These are phyloP conservation scores for Metroxylon sagu DNA, from an alignment of 176 grass and related monocot genomes.

Conservation along the genomic window DNA sequence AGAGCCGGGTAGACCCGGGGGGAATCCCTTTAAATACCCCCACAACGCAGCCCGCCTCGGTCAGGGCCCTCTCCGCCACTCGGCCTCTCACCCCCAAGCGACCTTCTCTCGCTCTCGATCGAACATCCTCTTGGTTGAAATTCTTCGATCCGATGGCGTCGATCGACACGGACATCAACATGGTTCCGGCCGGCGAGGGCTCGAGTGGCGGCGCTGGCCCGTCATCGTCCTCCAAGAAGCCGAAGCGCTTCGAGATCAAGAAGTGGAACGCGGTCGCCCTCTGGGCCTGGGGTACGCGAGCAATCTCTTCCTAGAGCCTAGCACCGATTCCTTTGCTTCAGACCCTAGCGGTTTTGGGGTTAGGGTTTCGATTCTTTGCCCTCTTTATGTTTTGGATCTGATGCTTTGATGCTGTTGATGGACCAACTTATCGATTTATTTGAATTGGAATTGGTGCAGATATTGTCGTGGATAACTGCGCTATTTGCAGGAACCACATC, in stretches of 20 bases:
- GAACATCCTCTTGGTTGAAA: background rate
- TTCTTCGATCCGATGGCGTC: background rate
- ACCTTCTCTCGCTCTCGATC: background rate
- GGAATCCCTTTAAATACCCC: too few relatives aligned
- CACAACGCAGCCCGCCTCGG: too few relatives aligned
- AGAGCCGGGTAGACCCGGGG: too few relatives aligned
- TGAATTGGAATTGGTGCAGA: slow-evolving; percentile 32
- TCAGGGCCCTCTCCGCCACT: background rate
- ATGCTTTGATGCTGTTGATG: background rate
- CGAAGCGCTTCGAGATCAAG: slow-evolving; percentile 2
- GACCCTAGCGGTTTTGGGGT: background rate
- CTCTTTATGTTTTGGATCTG: background rate
- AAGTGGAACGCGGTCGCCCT: slow-evolving; percentile 7
- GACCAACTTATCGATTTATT: background rate
- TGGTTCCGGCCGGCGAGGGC: background rate
- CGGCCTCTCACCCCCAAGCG: background rate
- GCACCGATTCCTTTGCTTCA: too few relatives aligned
- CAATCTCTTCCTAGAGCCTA: background rate
- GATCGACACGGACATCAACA: background rate
- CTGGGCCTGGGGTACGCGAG: background rate
- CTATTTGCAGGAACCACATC: slow-evolving; percentile 99
- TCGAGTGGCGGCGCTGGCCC: background rate
- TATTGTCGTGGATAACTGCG: slow-evolving; percentile 97
- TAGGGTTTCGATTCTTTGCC: slow-evolving; percentile 1
- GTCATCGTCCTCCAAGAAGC: slow-evolving; percentile 1